These are phyloP conservation scores for Pythium graminicola DNA, from an alignment of 352 stramenopile species.

Conservation along the genomic window DNA sequence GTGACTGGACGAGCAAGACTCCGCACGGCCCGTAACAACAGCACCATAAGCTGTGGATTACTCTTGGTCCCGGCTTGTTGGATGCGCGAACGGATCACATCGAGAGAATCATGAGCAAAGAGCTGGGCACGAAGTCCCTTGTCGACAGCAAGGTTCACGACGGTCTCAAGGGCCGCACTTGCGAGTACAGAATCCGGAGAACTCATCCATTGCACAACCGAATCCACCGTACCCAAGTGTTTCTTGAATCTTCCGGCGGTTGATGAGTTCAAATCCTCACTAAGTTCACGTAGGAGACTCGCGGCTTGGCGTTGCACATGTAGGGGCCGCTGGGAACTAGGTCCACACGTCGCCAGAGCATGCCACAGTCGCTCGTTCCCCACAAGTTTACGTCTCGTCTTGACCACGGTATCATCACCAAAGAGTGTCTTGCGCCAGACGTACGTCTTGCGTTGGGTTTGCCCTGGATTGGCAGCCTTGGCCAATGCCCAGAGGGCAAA, in stretches of 20 bases:
- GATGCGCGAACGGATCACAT: constrained; percentile 35
- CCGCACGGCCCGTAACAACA: constrained; percentile 48
- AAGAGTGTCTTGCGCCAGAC: constrained; percentile 56
- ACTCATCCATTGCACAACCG: constrained; percentile 43
- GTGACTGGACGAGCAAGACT: constrained; percentile 29
- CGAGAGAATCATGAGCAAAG: constrained; percentile 31
- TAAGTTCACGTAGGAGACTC: constrained; percentile 35
- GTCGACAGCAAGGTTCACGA: constrained; percentile 36
- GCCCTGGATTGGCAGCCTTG: neutral
- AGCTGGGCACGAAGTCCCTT: constrained; percentile 33
- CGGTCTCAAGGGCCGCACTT: constrained; percentile 33
- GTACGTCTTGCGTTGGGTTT: constrained; percentile 30
- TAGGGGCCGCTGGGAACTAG: constrained; percentile 21
- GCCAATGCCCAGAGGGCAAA: constrained; percentile 61
- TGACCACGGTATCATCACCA: constrained; percentile 43
- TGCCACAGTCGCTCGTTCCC: constrained; percentile 46
- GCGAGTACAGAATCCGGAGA: constrained; percentile 29
- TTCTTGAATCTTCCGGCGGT: constrained; percentile 21
- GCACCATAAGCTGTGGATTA: constrained; percentile 38
- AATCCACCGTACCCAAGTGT: constrained; percentile 19
- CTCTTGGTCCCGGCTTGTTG: constrained; percentile 21
- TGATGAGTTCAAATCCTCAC: constrained; percentile 17
- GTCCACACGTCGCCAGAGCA: constrained; percentile 16
- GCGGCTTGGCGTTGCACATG: constrained; percentile 46
- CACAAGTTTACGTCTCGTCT: constrained; percentile 49